phyloP scores from a whole-genome alignment of 1,284 basidiomycete species.

The Marasmius fiardii region DNA sequence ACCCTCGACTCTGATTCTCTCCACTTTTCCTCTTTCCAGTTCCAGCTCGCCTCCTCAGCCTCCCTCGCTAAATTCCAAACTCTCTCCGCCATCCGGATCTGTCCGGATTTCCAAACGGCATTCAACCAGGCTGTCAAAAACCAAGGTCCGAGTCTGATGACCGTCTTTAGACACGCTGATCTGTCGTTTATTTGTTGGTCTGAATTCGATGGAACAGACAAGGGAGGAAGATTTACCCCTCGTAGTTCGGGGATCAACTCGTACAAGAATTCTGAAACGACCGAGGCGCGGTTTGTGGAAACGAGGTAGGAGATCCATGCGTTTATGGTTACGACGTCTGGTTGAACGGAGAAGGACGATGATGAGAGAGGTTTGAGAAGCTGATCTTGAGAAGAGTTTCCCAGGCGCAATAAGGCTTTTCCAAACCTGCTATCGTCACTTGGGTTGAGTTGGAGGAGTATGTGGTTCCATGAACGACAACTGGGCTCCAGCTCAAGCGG shows the following conservation, averaged over 20 bases:
- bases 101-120: slow-evolving; percentile 55
- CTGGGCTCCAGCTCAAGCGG: no score
- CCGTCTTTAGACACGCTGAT: slow-evolving; percentile 17
- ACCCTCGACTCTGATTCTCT: no score
- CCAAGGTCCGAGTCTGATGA: slow-evolving; percentile 45
- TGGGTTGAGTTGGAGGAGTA: neutral
- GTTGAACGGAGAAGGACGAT: no score
- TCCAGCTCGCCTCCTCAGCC: slow-evolving; percentile 54
- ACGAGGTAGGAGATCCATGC: slow-evolving; percentile 51
- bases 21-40: slow-evolving; percentile 15
- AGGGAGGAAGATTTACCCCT: slow-evolving; percentile 34
- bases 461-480: neutral
- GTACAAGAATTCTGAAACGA: slow-evolving; percentile 44
- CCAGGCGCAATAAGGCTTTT: neutral
- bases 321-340: slow-evolving; percentile 39
- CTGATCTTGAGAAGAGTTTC: neutral
- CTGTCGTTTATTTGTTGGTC: no score
- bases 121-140: slow-evolving; percentile 58
- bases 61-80: slow-evolving; percentile 59
- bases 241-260: slow-evolving; percentile 52
- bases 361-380: slow-evolving; percentile 1
- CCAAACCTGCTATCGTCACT: neutral
- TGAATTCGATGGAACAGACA: no score
- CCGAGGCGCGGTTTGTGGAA: slow-evolving; percentile 43
- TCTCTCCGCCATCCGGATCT: slow-evolving; percentile 54